Percentiles rank a stretch among this genome's conserved stretches.
phyloP scores from a whole-genome alignment of 2,329 filamentous ascomycete genomes.

The Colletotrichum sp. region DNA sequence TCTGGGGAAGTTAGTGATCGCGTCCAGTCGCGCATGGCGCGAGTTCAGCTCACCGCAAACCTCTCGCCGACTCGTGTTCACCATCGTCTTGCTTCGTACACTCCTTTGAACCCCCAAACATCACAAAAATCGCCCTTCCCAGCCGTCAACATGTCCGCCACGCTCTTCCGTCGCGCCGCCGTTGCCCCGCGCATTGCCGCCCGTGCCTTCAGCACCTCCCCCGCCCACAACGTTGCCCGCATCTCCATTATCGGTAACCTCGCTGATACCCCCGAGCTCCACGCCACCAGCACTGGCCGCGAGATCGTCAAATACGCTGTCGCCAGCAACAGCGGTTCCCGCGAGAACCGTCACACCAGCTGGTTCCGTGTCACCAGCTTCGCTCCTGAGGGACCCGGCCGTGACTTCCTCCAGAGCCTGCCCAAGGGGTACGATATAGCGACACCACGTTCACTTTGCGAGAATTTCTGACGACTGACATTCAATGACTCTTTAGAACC shows the following conservation, averaged over 20 bases:
- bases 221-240: slow-evolving; percentile 71
- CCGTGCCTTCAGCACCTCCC: slow-evolving; percentile 80
- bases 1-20: background rate
- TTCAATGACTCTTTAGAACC: slow-evolving; percentile 55
- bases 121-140: background rate
- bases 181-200: slow-evolving; percentile 49
- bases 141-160: slow-evolving; percentile 44
- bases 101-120: background rate
- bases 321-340: slow-evolving; percentile 69
- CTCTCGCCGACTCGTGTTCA: background rate
- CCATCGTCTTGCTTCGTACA: background rate
- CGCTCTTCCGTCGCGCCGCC: slow-evolving; percentile 57
- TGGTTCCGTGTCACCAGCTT: slow-evolving; percentile 88
- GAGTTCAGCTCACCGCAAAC: background rate
- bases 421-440: slow-evolving; percentile 80
- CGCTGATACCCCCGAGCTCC: slow-evolving; percentile 77
- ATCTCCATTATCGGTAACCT: slow-evolving; percentile 90
- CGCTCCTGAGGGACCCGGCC: slow-evolving; percentile 66
- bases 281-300: slow-evolving; percentile 70
- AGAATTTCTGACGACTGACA: background rate
- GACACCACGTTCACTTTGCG: background rate
- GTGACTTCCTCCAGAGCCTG: slow-evolving; percentile 75
- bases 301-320: slow-evolving; percentile 81
- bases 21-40: background rate
- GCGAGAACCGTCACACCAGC: slow-evolving; percentile 77